Evolutionary conservation across 805 yeast species (phyloP).

Genomic region (Yamadazyma akitaensis): DNA sequence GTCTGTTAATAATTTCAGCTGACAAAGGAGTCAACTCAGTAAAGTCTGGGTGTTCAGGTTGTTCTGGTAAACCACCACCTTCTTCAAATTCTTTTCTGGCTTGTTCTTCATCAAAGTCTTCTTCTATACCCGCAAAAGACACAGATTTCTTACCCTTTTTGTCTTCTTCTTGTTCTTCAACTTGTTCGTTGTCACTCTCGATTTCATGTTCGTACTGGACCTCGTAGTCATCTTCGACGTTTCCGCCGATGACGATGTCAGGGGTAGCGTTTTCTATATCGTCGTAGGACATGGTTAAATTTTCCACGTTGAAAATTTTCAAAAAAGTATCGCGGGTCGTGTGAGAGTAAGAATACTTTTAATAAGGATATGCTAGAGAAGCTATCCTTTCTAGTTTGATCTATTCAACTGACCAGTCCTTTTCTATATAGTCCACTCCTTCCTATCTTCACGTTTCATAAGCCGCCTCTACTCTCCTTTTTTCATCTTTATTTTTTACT

Average conservation of each 20-base stretch:
- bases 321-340: conserved; percentile 3
- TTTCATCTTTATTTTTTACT: too few relatives aligned
- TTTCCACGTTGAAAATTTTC: conserved; percentile 10
- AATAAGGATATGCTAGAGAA: too few relatives aligned
- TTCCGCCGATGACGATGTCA: conserved; percentile 71
- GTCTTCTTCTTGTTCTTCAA: conserved; percentile 40
- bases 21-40: conserved; percentile 77
- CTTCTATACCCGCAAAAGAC: conserved; percentile 70
- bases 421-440: too few relatives aligned
- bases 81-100: conserved; percentile 87
- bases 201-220: conserved; percentile 52
- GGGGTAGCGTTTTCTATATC: conserved; percentile 86
- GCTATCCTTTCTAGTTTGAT: not conserved
- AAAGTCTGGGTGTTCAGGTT: conserved; percentile 87
- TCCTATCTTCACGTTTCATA: too few relatives aligned
- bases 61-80: conserved; percentile 98
- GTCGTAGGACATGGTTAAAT: conserved; percentile 55
- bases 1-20: conserved; percentile 96
- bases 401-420: not conserved
- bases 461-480: too few relatives aligned
- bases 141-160: conserved; percentile 67
- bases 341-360: not conserved
- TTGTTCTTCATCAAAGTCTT: conserved; percentile 69
- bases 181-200: conserved; percentile 44
- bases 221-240: conserved; percentile 34